Evolutionary conservation across 768 basidiomycete genomes (phyloP).

Genomic region (Rhodotorula kratochvilovae): DNA sequence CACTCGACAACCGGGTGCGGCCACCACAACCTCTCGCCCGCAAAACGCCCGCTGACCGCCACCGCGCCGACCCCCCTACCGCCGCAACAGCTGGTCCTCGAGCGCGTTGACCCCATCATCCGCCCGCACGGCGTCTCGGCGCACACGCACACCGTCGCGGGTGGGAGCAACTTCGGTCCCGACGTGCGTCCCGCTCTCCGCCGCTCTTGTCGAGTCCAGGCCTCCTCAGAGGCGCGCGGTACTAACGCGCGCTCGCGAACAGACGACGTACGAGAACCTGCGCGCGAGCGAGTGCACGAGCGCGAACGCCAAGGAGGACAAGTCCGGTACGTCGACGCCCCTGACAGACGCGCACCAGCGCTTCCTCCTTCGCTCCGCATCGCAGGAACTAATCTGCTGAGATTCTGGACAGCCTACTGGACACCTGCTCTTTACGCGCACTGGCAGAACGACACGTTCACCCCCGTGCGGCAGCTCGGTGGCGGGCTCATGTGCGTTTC

Average conservation of each 20-base stretch:
- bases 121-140: constrained; percentile 31
- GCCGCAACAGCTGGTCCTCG: constrained; percentile 5
- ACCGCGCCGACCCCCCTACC: too few relatives aligned
- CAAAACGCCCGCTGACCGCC: neutral
- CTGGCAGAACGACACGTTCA: constrained; percentile 13
- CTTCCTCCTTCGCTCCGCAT: neutral
- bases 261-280: constrained; percentile 44
- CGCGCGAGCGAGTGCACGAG: constrained; percentile 47
- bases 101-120: constrained; percentile 42
- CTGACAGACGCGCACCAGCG: too few relatives aligned
- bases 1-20: neutral
- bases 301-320: constrained; percentile 47
- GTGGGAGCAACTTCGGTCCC: constrained; percentile 46
- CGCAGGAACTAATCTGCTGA: too few relatives aligned
- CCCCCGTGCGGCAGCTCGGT: constrained; percentile 18
- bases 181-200: neutral
- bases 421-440: constrained; percentile 16
- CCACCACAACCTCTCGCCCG: too few relatives aligned
- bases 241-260: too few relatives aligned
- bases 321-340: constrained; percentile 19
- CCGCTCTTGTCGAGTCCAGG: too few relatives aligned
- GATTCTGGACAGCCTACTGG: constrained; percentile 38
- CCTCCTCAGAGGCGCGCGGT: neutral
- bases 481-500: constrained; percentile 39
- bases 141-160: constrained; percentile 47